Evolutionary conservation across 163 green algal genomes (phyloP), one percentile per base, ranked within the genome.

Genomic region (Scenedesmus sp.): DNA sequence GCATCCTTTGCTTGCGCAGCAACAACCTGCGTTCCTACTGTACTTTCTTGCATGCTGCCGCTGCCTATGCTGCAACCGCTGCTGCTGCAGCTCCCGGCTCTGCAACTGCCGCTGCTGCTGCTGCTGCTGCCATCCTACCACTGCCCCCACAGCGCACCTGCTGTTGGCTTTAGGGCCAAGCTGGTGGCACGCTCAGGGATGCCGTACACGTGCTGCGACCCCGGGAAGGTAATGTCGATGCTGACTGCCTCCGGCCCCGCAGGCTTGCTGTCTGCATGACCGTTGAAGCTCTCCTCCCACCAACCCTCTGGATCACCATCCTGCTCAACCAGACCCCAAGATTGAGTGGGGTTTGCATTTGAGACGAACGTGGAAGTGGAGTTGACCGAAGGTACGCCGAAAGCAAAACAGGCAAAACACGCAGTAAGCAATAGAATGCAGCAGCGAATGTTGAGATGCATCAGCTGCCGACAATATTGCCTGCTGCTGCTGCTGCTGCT

Each of bases 211-310:
- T 99, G 94, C 51, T 94, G 30, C 44, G 94, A 94, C 37, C 93
- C 95, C 26, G 95, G 95, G 89, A 99, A 99, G 9, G 88, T 86
- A 2, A 99, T 91, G 93, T 99, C 98, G 37, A 99, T 96, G 20
- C 96, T 97, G 79, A 99, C 96, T 33, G 95, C 96, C 89, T 98
- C 94, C 10, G 98, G 98, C 0, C 98, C 98, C 37, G 95, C 93
- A 5, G 96, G 95, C 93, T 98, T 99, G 81, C 91, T 95, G 94
- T 99, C 97, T 5, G 96, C 94, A 93, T 99, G 97, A 42, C 79
- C 88, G 35, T 97, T 96, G 94, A 99, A 99, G 22, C 89, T 98
- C 95, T 99, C 98, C 78, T 96, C 94, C 97, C 97, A 99, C 93
- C 95, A 97, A 24, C 95, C 97, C 42, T 96, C 95, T 20, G 96